Evolutionary conservation across 106 monocot species (phyloP), one percentile per base, ranked within the genome.

Genomic region (Agapanthus africanus): DNA sequence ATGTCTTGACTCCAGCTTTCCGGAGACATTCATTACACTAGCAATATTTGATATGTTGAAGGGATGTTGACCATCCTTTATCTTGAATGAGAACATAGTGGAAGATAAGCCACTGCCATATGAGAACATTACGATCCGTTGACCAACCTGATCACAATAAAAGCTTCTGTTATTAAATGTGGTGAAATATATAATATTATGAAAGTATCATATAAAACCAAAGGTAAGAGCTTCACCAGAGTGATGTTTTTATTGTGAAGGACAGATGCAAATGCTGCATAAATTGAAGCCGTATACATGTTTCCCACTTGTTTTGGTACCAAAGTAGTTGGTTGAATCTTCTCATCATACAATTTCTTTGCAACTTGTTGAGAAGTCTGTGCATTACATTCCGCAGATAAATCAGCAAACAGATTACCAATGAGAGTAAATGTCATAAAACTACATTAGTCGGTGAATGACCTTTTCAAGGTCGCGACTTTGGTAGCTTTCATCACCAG

Each of bases 401-500:
- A n/a, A n/a, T n/a, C n/a, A n/a, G n/a, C n/a, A n/a, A n/a, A n/a
- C n/a, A n/a, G n/a, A n/a, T n/a, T n/a, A n/a, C n/a, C n/a, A n/a
- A n/a, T n/a, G n/a, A n/a, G n/a, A n/a, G n/a, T n/a, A n/a, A n/a
- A n/a, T n/a, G n/a, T n/a, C n/a, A n/a, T n/a, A n/a, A n/a, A n/a
- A n/a, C n/a, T n/a, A n/a, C n/a, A n/a, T n/a, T n/a, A n/a, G n/a
- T n/a, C n/a, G n/a, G n/a, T n/a, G 7, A 68, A 33, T 71, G 5
- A 97, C 95, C 86, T 91, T 97, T 80, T 97, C 95, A 66, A 97
- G 88, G 33, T 97, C 91, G 36, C 91, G 85, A 73, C 67, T 89
- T 54, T 91, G 91, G 40, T 97, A 97, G 51, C 86, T 91, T 64
- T 97, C 95, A 40, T 91, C 84, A 46, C 78, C 74, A 19, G 82